These are phyloP conservation scores for Coemansia sp. DNA, from an alignment of 192 early-diverging fungal species.

Conservation along the genomic window DNA sequence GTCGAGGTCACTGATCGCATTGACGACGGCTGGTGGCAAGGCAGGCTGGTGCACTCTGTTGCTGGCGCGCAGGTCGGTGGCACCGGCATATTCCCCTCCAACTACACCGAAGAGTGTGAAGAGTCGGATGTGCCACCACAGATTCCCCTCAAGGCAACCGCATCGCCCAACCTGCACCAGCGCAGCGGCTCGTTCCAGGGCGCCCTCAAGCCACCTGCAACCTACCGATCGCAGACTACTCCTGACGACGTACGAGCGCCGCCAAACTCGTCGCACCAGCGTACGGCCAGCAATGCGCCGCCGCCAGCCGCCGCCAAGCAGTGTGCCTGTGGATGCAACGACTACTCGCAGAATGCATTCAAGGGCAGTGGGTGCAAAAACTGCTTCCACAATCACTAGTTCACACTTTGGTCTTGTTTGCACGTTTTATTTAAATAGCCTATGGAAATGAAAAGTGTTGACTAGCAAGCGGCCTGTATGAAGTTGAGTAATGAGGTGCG, in stretches of 20 bases:
- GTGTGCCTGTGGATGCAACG: conserved; percentile 71
- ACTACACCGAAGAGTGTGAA: conserved; percentile 78
- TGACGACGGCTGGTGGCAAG: conserved; percentile 97
- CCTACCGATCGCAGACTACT: conserved; percentile 30
- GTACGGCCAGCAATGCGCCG: conserved; percentile 27
- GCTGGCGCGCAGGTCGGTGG: conserved; percentile 32
- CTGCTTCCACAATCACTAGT: conserved; percentile 78
- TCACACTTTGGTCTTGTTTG: not conserved
- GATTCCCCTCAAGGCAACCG: conserved; percentile 15
- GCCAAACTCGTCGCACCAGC: not conserved
- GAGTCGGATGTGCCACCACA: conserved; percentile 35
- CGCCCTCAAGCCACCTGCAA: conserved; percentile 37
- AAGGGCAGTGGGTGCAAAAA: conserved; percentile 76
- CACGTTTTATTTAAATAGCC: not conserved
- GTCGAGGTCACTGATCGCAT: conserved; percentile 85
- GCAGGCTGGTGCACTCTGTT: conserved; percentile 69
- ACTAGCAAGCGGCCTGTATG: no score
- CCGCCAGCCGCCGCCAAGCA: conserved; percentile 52
- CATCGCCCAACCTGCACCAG: conserved; percentile 20
- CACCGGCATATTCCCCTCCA: conserved; percentile 91
- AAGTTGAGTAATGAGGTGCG: no score
- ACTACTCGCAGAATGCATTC: conserved; percentile 77
- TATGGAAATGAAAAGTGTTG: not conserved
- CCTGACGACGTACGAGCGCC: conserved; percentile 29
- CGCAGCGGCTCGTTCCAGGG: conserved; percentile 24